Conservation (phyloP, 495 filamentous ascomycete species). For the Clohesyomyces aquaticus region DNA sequence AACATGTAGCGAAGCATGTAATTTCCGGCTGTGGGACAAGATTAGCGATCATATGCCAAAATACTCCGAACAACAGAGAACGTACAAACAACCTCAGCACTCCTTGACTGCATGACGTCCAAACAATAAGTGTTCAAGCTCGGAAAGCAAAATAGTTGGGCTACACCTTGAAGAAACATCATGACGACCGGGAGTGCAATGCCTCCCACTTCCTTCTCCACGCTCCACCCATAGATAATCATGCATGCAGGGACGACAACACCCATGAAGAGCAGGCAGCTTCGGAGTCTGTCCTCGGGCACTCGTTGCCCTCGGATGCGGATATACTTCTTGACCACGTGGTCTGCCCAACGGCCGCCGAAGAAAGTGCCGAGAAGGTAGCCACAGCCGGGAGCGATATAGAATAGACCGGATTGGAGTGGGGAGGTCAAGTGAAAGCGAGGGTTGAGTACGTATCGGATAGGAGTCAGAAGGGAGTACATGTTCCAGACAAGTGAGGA, state of each 20-base stretch:
- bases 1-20: constrained; percentile 73
- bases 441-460: constrained; percentile 74
- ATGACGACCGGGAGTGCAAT: constrained; percentile 68
- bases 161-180: constrained; percentile 73
- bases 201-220: constrained; percentile 68
- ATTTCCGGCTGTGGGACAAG: constrained; percentile 57
- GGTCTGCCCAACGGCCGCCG: constrained; percentile 73
- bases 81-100: constrained; percentile 64
- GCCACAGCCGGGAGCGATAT: constrained; percentile 72
- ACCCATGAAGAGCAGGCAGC: constrained; percentile 62
- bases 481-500: constrained; percentile 72
- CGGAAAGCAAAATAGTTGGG: constrained; percentile 74
- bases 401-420: constrained; percentile 70
- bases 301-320: constrained; percentile 61
- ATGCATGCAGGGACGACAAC: constrained; percentile 66
- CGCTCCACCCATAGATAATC: constrained; percentile 72
- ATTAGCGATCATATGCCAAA: not conserved
- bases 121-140: constrained; percentile 75
- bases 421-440: constrained; percentile 69
- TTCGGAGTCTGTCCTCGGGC: constrained; percentile 70
- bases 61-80: not conserved
- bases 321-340: constrained; percentile 66
- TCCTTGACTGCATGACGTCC: constrained; percentile 69
- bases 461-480: constrained; percentile 72
- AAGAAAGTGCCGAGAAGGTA: constrained; percentile 71